Conservation (phyloP, 108 stramenopile genomes). For the Cyclotella kingstonii region DNA sequence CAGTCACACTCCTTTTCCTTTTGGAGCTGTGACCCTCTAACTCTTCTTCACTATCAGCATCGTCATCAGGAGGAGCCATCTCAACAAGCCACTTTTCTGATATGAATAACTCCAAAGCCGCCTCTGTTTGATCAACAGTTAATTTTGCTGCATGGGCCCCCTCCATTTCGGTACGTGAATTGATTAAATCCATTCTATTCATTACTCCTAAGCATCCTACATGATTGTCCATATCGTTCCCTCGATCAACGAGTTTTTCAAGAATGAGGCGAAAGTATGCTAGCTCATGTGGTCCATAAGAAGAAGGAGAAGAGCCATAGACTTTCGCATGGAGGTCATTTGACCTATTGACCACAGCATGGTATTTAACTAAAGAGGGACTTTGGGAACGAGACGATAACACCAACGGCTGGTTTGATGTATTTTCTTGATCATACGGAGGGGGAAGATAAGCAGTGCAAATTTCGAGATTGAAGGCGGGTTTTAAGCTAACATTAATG, state of each 20-base stretch:
- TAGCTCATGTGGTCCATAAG: conserved; percentile 49
- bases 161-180: conserved; percentile 52
- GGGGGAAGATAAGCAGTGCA: conserved; percentile 49
- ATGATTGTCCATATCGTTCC: neutral
- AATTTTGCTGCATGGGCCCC: conserved; percentile 47
- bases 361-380: conserved; percentile 37
- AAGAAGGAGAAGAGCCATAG: conserved; percentile 17
- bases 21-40: conserved; percentile 6
- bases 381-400: neutral
- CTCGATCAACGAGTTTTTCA: conserved; percentile 47
- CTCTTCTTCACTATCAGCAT: conserved; percentile 6
- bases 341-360: conserved; percentile 56
- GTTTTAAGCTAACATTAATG: conserved; percentile 58
- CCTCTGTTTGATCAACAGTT: conserved; percentile 42
- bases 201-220: conserved; percentile 30
- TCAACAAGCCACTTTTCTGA: conserved; percentile 46
- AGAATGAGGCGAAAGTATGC: conserved; percentile 52
- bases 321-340: conserved; percentile 44
- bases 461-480: conserved; percentile 68
- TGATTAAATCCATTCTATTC: conserved; percentile 57
- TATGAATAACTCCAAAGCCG: conserved; percentile 21
- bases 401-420: neutral
- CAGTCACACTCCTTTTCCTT: conserved; percentile 8
- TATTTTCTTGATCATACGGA: conserved; percentile 14
- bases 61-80: conserved; percentile 39